Evolutionary conservation across 2,329 filamentous ascomycete species (phyloP), one percentile per base, ranked within the genome.

Genomic region (Aspergillus clavatus): DNA sequence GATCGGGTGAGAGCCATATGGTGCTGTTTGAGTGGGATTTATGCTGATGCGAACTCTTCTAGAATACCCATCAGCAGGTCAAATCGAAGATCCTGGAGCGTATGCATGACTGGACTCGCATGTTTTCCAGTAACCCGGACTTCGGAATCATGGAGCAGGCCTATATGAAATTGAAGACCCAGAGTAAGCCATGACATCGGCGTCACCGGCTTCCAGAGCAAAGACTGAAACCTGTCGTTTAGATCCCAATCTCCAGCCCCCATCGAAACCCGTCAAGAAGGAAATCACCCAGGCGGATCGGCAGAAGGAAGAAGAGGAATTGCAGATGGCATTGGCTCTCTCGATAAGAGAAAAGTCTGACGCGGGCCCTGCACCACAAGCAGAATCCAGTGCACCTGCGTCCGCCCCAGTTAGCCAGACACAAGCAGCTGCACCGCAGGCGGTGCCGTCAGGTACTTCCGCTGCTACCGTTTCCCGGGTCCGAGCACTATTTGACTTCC

Each of bases 111-210:
- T 98, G 93, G 93, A 83, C 86, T 46, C 87, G 93, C 60, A 95
- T 96, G 87, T 97, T 97, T 66, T 80, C 81, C 59, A 83, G 80
- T 49, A 89, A 96, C 63, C 81, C 89, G 8, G 91, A 96, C 64
- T 79, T 98, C 49, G 93, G 93, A 14, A 95, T 98, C 65, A 98
- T 98, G 93, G 86, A 90, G 66, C 88, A 95, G 62, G 90, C 91
- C 47, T 97, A 91, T 69, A 84, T 84, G 72, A 88, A 86, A 65
- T 75, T 97, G 52, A 94, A 95, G 75, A 76, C 76, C 16, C 78
- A 80, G 59, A 82, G 79, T 82, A 64, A 52, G 72, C 55, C 16
- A 24, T 7, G n/a, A 4, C 10, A 18, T 22, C 5, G 21, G 18
- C 3, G n/a, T 14, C n/a, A 14, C 21, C 10, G 16, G 12, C 16